Evolutionary conservation across 2,329 filamentous ascomycete genomes (phyloP).

Genomic region (Neophaeococcomyces aloes): DNA sequence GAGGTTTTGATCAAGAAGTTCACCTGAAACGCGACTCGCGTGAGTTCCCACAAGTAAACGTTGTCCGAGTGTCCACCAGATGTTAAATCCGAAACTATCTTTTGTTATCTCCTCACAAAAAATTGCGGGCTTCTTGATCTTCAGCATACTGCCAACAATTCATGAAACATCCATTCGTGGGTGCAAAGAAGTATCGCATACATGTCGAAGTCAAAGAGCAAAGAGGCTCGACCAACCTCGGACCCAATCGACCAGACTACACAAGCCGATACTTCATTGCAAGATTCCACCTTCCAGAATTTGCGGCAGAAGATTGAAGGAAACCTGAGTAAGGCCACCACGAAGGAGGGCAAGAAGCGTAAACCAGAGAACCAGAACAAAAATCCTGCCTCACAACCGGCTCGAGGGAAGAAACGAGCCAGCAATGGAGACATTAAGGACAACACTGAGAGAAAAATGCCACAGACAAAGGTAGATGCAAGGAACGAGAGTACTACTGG

Average conservation of each 20-base stretch:
- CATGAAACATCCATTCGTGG: too few relatives aligned
- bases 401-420: conserved; percentile 36
- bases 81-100: too few relatives aligned
- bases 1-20: too few relatives aligned
- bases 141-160: too few relatives aligned
- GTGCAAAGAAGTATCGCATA: too few relatives aligned
- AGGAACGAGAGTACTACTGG: conserved; percentile 7
- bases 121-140: too few relatives aligned
- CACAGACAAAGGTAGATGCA: conserved; percentile 10
- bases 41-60: too few relatives aligned
- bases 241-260: background rate
- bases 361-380: conserved; percentile 23
- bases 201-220: background rate
- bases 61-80: too few relatives aligned
- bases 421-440: conserved; percentile 35
- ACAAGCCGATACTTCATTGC: background rate
- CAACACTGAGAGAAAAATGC: conserved; percentile 23
- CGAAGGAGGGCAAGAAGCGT: conserved; percentile 28
- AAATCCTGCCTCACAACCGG: conserved; percentile 7
- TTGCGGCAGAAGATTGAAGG: conserved; percentile 17
- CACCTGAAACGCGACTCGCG: too few relatives aligned
- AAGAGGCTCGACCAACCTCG: background rate
- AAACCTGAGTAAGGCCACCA: conserved; percentile 28
- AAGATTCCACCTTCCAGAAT: conserved; percentile 11
- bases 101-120: too few relatives aligned